phyloP scores from a whole-genome alignment of 495 filamentous ascomycete species.

The Neurospora sp. region DNA sequence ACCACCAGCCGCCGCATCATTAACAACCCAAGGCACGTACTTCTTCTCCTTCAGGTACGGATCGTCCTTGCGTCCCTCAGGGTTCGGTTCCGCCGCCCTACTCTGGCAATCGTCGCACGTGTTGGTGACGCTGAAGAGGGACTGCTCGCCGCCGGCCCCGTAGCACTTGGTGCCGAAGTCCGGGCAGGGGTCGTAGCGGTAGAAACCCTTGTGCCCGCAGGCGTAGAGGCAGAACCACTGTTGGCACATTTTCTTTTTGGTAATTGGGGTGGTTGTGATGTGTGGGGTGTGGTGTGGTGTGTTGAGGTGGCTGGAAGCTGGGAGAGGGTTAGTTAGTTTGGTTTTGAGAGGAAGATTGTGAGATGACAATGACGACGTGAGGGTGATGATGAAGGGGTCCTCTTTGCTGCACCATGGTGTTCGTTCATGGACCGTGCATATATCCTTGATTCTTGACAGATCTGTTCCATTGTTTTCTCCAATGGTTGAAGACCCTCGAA shows the following conservation, averaged over 20 bases:
- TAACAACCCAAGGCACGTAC: neutral
- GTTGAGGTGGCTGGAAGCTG: neutral
- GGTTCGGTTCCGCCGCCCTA: neutral
- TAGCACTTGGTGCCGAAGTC: conserved; percentile 14
- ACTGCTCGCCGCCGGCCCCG: conserved; percentile 12
- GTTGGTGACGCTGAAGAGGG: neutral
- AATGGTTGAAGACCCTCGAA: neutral
- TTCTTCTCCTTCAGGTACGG: neutral
- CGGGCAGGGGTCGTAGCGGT: conserved; percentile 16
- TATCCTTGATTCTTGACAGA: no score
- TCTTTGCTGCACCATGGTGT: neutral
- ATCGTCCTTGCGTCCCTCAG: neutral
- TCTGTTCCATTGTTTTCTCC: neutral
- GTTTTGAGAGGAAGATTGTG: neutral
- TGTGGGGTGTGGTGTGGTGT: neutral
- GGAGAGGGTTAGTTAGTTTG: neutral
- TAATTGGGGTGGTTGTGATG: neutral
- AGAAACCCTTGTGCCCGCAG: conserved; percentile 16
- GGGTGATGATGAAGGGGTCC: neutral
- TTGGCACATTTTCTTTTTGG: conserved; percentile 10
- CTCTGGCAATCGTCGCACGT: neutral
- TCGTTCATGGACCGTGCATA: no score
- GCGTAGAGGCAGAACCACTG: conserved; percentile 20
- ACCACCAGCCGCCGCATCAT: neutral
- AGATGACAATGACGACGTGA: neutral